Base-by-base conservation (phyloP, 306 rosid genomes). In the Castanea sativa region DNA sequence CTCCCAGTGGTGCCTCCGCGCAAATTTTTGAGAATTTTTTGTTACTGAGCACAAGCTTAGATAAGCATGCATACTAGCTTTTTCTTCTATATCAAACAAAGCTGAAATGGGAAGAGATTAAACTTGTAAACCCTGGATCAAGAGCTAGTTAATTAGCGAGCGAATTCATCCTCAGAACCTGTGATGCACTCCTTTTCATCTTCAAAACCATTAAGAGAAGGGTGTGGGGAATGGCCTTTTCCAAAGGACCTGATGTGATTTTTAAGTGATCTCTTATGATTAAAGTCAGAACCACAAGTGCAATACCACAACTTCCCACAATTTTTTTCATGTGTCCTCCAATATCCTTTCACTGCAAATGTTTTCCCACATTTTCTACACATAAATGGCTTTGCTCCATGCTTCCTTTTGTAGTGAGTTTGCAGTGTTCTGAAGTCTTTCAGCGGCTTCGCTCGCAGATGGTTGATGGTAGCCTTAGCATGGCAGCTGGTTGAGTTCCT, bases 241-340 rank as follows among this genome's bases (percentile, higher is more conserved):
- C 99, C 99, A 21, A 94, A 94, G 14, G 99, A 92, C 33, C 91
- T 82, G 33, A 94, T 83, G 20, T 92, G 99, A 59, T 94, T 97
- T 70, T 92, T 94, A 23, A 94, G 99, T 0, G 99, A 94, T 49
- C 99, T 81, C 27, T 94, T 94, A 87, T 94, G 99, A 71, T 94
- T 94, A 76, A 92, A 92, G 71, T 94, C 99, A 0, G 99, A 92
- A n/a, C 99, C 97, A 74, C 99, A 94, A 32, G 88, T 82, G 85
- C 99, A 94, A 81, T 88, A 94, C 99, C 99, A 94, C 1, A 94
- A 80, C 85, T 92, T 94, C 18, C 99, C 99, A 71, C 98, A 94
- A 71, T 94, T 94, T 86, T 94, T 94, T 81, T 94, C 98, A 33
- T 94, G 98, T 45, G 98, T 94, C 84, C 98, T 85, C 98, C 98